Percentiles rank a stretch among this genome's conserved stretches.
These are phyloP conservation scores for Ophiosphaerella korrae DNA, from an alignment of 2,329 filamentous ascomycete genomes.

Conservation along the genomic window DNA sequence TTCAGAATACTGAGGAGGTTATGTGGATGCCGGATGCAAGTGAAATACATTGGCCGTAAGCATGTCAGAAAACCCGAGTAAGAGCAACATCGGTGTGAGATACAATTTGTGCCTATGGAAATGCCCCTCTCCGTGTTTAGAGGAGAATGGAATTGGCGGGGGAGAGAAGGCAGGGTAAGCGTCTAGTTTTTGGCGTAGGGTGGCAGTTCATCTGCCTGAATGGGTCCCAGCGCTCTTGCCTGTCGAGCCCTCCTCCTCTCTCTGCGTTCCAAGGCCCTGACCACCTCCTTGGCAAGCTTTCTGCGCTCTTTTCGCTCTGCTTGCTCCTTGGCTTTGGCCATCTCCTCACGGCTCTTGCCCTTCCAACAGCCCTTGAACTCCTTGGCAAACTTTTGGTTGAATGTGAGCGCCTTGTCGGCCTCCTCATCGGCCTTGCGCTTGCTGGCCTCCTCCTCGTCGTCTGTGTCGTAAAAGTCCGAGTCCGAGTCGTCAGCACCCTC, in stretches of 20 bases:
- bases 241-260: constrained; percentile 32
- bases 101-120: constrained; percentile 6
- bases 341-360: constrained; percentile 31
- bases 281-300: constrained; percentile 40
- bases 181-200: constrained; percentile 30
- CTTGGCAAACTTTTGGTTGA: constrained; percentile 39
- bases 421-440: constrained; percentile 38
- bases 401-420: constrained; percentile 31
- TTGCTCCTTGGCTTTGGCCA: constrained; percentile 35
- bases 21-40: not conserved
- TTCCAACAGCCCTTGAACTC: constrained; percentile 36
- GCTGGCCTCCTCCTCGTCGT: constrained; percentile 36
- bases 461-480: constrained; percentile 37
- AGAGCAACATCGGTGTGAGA: not conserved
- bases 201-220: constrained; percentile 23
- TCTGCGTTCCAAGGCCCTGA: constrained; percentile 33
- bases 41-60: not conserved
- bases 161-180: not conserved
- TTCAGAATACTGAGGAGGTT: too few relatives aligned
- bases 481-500: constrained; percentile 21
- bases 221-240: constrained; percentile 16
- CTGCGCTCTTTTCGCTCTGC: constrained; percentile 40
- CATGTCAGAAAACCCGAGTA: not conserved
- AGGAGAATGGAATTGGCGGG: not conserved
- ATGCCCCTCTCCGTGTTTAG: not conserved